phyloP scores from a whole-genome alignment of 164 flowering plant species.

The Platanus orientalis region DNA sequence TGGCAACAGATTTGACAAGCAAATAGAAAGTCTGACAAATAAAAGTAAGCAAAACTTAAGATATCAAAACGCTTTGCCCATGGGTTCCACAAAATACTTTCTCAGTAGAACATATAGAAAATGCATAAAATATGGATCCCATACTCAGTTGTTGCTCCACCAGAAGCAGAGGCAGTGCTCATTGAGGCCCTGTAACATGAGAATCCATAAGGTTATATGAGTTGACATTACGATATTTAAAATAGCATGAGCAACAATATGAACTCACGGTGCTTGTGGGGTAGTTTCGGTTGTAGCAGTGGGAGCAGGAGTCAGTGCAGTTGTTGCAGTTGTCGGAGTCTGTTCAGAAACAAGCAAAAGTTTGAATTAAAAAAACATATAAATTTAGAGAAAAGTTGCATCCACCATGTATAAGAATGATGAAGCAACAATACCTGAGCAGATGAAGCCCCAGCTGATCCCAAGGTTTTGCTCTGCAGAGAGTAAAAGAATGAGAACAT shows the following conservation, averaged over 20 bases:
- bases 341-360: constrained; percentile 15
- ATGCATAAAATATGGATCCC: constrained; percentile 7
- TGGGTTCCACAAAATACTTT: neutral
- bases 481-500: constrained; percentile 12
- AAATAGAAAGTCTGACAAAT: too few species aligned
- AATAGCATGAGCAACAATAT: neutral
- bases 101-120: neutral
- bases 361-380: constrained; percentile 1
- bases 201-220: neutral
- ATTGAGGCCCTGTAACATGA: constrained; percentile 34
- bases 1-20: too few species aligned
- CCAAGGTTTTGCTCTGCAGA: constrained; percentile 61
- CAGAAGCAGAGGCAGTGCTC: constrained; percentile 29
- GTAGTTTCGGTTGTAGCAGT: constrained; percentile 40
- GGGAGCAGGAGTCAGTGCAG: constrained; percentile 34
- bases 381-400: neutral
- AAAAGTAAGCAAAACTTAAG: neutral
- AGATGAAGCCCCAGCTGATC: constrained; percentile 61
- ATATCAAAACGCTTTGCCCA: neutral
- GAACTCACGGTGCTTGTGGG: constrained; percentile 41
- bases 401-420: neutral
- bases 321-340: constrained; percentile 26
- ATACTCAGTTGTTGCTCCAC: constrained; percentile 33
- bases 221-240: neutral
- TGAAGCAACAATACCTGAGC: constrained; percentile 42